Conservation (phyloP, 2,329 filamentous ascomycete genomes). For the Nectriaceae sp. region DNA sequence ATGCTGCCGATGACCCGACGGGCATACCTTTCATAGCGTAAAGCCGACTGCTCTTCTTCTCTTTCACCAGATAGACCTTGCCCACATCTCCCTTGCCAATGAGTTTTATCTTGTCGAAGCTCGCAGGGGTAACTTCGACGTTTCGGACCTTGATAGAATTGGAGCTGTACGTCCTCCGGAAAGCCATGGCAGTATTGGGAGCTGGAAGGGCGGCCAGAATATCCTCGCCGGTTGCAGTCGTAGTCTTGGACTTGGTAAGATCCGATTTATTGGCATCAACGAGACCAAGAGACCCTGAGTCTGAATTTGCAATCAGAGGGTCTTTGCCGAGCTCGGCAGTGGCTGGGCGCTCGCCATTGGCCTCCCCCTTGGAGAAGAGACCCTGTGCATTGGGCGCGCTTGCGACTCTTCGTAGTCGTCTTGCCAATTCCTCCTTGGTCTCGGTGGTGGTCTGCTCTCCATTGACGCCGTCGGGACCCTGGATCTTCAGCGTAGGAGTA, state of each 20-base stretch:
- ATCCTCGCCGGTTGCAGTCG: constrained; percentile 42
- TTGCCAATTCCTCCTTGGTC: constrained; percentile 90
- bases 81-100: constrained; percentile 99
- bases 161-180: constrained; percentile 94
- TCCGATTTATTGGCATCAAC: constrained; percentile 33
- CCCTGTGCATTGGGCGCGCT: constrained; percentile 97
- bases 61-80: constrained; percentile 94
- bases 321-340: constrained; percentile 88
- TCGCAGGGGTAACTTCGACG: constrained; percentile 91
- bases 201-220: constrained; percentile 64
- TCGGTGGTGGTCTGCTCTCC: constrained; percentile 71
- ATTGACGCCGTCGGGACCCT: constrained; percentile 65
- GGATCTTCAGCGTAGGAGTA: constrained; percentile 76
- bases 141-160: constrained; percentile 99
- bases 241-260: constrained; percentile 30
- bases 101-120: constrained; percentile 99
- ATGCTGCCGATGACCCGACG: neutral
- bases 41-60: constrained; percentile 93
- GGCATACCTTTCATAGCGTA: constrained; percentile 96
- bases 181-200: constrained; percentile 70
- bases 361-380: constrained; percentile 65
- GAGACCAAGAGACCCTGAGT: constrained; percentile 43
- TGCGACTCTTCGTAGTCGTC: constrained; percentile 90
- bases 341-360: constrained; percentile 68
- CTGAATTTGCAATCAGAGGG: constrained; percentile 58